Evolutionary conservation across 257 asterid genomes (phyloP), one percentile per base, ranked within the genome.

Genomic region (Anisodus tanguticus): DNA sequence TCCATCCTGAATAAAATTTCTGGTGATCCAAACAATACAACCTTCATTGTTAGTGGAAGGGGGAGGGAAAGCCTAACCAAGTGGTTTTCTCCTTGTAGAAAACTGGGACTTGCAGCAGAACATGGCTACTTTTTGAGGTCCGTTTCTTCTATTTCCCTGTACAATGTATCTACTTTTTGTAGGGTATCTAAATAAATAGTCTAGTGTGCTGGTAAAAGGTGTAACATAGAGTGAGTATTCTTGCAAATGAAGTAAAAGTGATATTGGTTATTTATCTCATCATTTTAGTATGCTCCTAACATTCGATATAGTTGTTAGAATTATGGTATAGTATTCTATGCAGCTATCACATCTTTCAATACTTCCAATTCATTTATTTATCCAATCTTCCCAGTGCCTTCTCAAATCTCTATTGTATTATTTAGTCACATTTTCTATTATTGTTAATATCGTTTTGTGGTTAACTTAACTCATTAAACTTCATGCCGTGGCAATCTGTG

Each of bases 91-190:
- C 94, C 97, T 49, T 94, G 98, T 91, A 88, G 77, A 86, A 89
- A 90, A 74, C 89, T 94, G 59, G 98, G 98, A 41, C 93, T 94
- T 85, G 97, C 98, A 64, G 98, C 97, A 5, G 98, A 94, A 86
- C 98, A 94, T 88, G 98, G 98, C 83, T 94, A 91, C 89, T 94
- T 91, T 82, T 74, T 93, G 86, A 93, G 98, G 98, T 94, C 67
- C 83, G 83, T 87, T 87, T 54, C 82, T 66, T 60, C 41, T 58
- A 53, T 31, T 31, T 58, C 70, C 53, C 59, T 78, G 62, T 11
- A 43, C 49, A 72, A n/a, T 57, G 60, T 26, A 62, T 62, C 64
- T 63, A 22, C 43, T 12, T 53, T 77, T 53, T 77, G 64, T 76
- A 26, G 26, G 81, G 81, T 76, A 26, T 77, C 26, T 53, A 77